Base-by-base conservation (phyloP, 2,329 filamentous ascomycete species). In the Penicillium palitans region DNA sequence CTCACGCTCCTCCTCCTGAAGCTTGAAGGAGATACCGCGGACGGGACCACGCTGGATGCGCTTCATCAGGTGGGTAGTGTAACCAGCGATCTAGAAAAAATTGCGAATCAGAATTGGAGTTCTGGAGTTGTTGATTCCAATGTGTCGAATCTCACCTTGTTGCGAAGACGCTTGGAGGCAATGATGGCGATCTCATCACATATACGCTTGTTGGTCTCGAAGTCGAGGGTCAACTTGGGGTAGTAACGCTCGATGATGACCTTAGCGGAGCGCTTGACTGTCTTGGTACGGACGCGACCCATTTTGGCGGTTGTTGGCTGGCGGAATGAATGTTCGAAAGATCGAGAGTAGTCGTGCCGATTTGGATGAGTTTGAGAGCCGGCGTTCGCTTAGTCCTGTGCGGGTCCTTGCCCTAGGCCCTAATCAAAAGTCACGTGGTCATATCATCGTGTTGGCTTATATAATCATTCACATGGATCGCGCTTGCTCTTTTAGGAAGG, bases 151-250 rank as follows among this genome's bases (percentile, higher is more conserved):
- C 78, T 62, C 71, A 96, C 91, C 91, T 99, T 99, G 90, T 99
- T 99, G 84, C 95, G 89, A 76, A 99, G 90, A 79, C 96, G 89
- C 91, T 99, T 99, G 74, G 90, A 96, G 73, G 95, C 91, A 79
- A 99, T 99, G 82, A 99, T 96, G 78, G 95, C 95, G 75, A 99
- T 95, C 84, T 99, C 95, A 92, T 98, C 95, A 85, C 95, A 98
- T 77, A 98, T 96, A 76, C 92, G 87, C 90, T 97, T 97, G 90
- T 97, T 97, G 87, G 91, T 96, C 89, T 99, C 95, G 85, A 99
- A 99, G 86, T 99, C 95, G 78, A 98, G 91, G 68, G 93, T 97
- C 80, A 99, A 87, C 83, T 91, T 92, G 78, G 95, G 95, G 84
- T 96, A 96, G 86, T 95, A 96, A 71, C 90, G 87, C 90, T 97